Evolutionary conservation across 257 asterid species (phyloP), one percentile per base, ranked within the genome.

Genomic region (Primulina eburnea): DNA sequence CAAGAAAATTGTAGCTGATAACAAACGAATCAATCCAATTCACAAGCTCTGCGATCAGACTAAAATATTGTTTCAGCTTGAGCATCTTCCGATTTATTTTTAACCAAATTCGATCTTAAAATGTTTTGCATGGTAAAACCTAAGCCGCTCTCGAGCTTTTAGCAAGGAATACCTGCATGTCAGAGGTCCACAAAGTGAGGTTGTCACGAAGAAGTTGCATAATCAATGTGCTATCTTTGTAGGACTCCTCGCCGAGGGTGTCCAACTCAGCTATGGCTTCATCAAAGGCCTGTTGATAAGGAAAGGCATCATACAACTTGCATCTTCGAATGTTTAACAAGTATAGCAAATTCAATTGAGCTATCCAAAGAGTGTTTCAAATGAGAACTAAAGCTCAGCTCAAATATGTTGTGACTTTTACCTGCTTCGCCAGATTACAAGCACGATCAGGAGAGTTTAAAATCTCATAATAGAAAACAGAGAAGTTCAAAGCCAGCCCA

Each of bases 141-240:
- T 24, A 7, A 21, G 1, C 63, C 5, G 5, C 7, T 20, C 21
- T 40, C 16, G 65, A 26, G 38, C 55, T 50, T 28, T 43, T 26
- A 32, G 16, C 52, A 18, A 35, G 26, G 32, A 56, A n/a, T 81
- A 89, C 96, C 93, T 86, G 93, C 93, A 85, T 85, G 63, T 89
- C 96, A 26, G 96, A 89, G 17, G 96, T 87, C 96, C 96, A 89
- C 8, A 89, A 82, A 65, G 96, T 89, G 74, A 89, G 96, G 77
- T 89, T 89, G 79, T 89, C 96, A 2, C 96, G 89, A 59, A 87
- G 96, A 83, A 89, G 96, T 76, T 89, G 96, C 96, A 89, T 89
- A 71, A 89, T 89, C 78, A 92, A 79, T 70, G 98, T 92, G 92
- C 97, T 92, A 65, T 92, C 98, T 72, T 92, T 92, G 92, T 92